A percentile compares a stretch with the other conserved stretches of the same genome.
Evolutionary conservation across 768 basidiomycete genomes (phyloP).

Genomic region (Crepidotus variabilis): DNA sequence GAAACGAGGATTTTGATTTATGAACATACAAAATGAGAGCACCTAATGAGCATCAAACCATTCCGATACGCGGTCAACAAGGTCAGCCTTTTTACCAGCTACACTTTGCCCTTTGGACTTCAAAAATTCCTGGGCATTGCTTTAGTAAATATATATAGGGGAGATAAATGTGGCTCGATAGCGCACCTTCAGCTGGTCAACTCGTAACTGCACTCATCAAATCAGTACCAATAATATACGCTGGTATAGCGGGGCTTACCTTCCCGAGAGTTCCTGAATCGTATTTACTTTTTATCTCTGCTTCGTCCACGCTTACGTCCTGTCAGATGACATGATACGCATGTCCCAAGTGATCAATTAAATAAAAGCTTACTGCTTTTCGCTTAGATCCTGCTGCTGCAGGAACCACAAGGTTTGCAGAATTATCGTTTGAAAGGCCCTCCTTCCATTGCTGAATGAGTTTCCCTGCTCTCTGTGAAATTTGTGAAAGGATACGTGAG

Average conservation of each 20-base stretch:
- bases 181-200: conserved; percentile 74
- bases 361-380: conserved; percentile 53
- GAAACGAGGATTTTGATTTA: no score
- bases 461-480: conserved; percentile 57
- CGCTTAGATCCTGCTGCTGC: conserved; percentile 56
- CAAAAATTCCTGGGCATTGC: conserved; percentile 56
- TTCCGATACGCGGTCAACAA: conserved; percentile 60
- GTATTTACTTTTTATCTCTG: conserved; percentile 68
- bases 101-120: conserved; percentile 58
- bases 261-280: conserved; percentile 59
- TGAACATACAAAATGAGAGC: no score
- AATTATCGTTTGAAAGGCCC: conserved; percentile 56
- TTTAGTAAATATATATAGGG: conserved; percentile 8
- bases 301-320: conserved; percentile 66
- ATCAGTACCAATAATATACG: conserved; percentile 8
- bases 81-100: conserved; percentile 71
- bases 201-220: conserved; percentile 49
- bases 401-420: conserved; percentile 48
- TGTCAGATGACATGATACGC: conserved; percentile 20
- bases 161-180: conserved; percentile 2
- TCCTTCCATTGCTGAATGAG: conserved; percentile 67
- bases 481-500: background rate
- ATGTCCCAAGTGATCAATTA: conserved; percentile 2
- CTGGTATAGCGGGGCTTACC: conserved; percentile 35
- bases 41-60: conserved; percentile 52